Conservation (phyloP, 495 filamentous ascomycete species). For the Pseudoneurospora amorphoporcata region DNA sequence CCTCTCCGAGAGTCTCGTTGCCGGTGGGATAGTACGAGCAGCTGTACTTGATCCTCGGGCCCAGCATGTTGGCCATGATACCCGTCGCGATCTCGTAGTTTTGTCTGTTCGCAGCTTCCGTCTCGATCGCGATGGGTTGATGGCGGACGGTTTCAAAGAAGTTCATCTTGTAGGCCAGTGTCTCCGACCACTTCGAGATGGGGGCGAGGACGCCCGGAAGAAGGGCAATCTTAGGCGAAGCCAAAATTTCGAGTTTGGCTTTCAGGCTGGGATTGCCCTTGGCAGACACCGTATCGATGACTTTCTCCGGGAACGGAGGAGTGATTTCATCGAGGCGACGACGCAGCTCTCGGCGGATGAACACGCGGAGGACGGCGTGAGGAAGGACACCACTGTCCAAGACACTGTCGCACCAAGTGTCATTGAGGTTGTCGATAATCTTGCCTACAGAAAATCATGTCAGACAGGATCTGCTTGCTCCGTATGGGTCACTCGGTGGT, state of each 20-base stretch:
- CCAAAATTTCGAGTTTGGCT: not conserved
- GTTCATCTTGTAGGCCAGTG: slow-evolving; percentile 44
- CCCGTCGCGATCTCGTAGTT: slow-evolving; percentile 59
- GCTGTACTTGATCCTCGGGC: slow-evolving; percentile 57
- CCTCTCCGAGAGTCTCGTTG: slow-evolving; percentile 45
- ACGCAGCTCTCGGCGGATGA: slow-evolving; percentile 45
- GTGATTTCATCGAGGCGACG: slow-evolving; percentile 39
- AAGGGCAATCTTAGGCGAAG: slow-evolving; percentile 28
- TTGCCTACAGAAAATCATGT: not conserved
- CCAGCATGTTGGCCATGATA: slow-evolving; percentile 44
- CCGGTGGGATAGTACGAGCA: slow-evolving; percentile 48
- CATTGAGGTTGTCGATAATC: not conserved
- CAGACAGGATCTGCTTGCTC: not conserved
- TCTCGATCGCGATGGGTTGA: slow-evolving; percentile 54
- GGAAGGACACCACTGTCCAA: slow-evolving; percentile 52
- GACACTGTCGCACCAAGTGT: slow-evolving; percentile 17
- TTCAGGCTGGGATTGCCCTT: not conserved
- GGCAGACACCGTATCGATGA: not conserved
- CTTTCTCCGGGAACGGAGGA: not conserved
- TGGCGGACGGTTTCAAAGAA: slow-evolving; percentile 42
- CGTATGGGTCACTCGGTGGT: not conserved
- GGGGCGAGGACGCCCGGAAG: not conserved
- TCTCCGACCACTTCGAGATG: slow-evolving; percentile 8
- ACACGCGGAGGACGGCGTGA: slow-evolving; percentile 43
- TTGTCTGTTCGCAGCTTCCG: slow-evolving; percentile 48